phyloP scores from a whole-genome alignment of 2,329 filamentous ascomycete species.

The Fonsecaea multimorphosa region DNA sequence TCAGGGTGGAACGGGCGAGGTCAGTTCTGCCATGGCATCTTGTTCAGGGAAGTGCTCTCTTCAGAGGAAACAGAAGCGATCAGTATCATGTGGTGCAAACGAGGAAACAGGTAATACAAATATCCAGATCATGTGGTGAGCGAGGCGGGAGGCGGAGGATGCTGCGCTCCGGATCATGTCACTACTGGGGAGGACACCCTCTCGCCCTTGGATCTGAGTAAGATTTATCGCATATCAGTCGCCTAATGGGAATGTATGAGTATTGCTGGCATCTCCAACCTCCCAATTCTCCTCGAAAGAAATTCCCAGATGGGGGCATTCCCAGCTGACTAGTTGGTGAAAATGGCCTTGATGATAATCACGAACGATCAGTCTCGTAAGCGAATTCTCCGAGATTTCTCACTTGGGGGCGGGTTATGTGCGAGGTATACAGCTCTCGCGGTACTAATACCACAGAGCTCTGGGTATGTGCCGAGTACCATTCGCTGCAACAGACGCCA shows the following conservation, averaged over 20 bases:
- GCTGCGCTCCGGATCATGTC: neutral
- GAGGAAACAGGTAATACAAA: neutral
- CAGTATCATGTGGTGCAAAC: neutral
- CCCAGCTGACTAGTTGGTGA: conserved; percentile 1
- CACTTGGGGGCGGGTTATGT: neutral
- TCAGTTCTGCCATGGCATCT: neutral
- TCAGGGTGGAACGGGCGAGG: neutral
- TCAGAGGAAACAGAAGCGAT: neutral
- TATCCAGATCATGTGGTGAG: neutral
- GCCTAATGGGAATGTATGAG: neutral
- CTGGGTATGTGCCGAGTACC: neutral
- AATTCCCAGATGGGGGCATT: conserved; percentile 2
- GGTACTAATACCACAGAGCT: neutral
- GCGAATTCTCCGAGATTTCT: conserved; percentile 4
- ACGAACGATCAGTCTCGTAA: neutral
- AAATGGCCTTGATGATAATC: neutral
- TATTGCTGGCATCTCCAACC: neutral
- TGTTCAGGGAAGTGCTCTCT: neutral
- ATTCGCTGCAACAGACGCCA: neutral
- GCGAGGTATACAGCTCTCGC: neutral
- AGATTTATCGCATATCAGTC: conserved; percentile 4
- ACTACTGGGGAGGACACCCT: neutral
- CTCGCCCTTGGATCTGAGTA: conserved; percentile 16
- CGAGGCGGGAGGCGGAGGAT: conserved; percentile 1
- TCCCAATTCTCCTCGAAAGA: neutral